A percentile compares a stretch with the other conserved stretches of the same genome.
Conservation (phyloP, 2,329 filamentous ascomycete genomes). For the Whalleya microplaca region DNA sequence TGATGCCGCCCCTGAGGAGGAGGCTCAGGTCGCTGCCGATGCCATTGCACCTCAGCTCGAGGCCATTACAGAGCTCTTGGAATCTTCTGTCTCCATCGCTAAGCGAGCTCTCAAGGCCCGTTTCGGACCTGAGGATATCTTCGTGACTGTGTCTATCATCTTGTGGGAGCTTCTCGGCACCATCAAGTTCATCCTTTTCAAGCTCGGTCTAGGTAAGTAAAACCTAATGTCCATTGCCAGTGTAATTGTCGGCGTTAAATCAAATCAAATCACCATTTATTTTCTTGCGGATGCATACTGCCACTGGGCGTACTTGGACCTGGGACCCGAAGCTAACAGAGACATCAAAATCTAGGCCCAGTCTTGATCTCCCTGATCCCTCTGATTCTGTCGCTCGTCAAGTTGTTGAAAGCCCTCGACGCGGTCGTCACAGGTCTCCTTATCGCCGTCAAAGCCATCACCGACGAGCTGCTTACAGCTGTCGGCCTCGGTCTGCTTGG, state of each 20-base stretch:
- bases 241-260: too few relatives aligned
- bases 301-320: too few relatives aligned
- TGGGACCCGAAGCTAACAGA: conserved; percentile 10
- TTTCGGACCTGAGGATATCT: conserved; percentile 28
- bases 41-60: conserved; percentile 30
- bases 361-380: conserved; percentile 29
- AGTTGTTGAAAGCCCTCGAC: conserved; percentile 30
- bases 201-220: conserved; percentile 35
- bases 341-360: conserved; percentile 17
- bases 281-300: too few relatives aligned
- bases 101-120: conserved; percentile 25
- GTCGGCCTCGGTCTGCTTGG: conserved; percentile 32
- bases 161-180: conserved; percentile 31
- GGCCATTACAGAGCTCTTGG: conserved; percentile 27
- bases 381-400: conserved; percentile 26
- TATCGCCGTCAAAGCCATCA: conserved; percentile 27
- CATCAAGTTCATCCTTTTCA: conserved; percentile 32
- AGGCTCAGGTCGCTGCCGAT: conserved; percentile 20
- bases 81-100: conserved; percentile 18
- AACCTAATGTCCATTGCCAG: too few relatives aligned
- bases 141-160: conserved; percentile 30
- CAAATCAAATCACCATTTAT: too few relatives aligned
- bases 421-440: conserved; percentile 29
- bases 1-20: conserved; percentile 20
- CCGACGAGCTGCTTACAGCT: conserved; percentile 30